Evolutionary conservation across 1,139 yeast species (phyloP).

Genomic region (Keqinozyma sinolaborantium): DNA sequence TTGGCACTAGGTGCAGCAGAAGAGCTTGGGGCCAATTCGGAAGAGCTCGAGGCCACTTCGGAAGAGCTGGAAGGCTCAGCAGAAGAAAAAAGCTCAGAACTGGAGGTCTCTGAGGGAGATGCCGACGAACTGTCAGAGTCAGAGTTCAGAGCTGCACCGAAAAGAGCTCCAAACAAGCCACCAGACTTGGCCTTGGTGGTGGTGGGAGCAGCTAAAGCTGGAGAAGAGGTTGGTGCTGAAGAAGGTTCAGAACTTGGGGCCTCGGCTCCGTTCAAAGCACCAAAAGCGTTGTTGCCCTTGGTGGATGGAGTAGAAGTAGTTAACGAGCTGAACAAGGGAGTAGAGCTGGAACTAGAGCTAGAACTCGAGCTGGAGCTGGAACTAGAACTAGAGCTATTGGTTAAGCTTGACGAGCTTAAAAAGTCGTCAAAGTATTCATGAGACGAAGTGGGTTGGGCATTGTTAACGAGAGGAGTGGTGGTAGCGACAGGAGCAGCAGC

Average conservation of each 20-base stretch:
- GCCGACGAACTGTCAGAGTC: too few relatives aligned
- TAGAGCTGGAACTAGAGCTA: constrained; percentile 11
- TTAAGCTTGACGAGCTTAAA: constrained; percentile 2
- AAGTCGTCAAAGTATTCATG: constrained; percentile 1
- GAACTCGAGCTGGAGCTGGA: constrained; percentile 12
- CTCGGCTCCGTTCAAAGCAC: constrained; percentile 4
- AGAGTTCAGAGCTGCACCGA: background rate
- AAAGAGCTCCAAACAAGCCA: constrained; percentile 1
- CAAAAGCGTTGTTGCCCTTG: constrained; percentile 6
- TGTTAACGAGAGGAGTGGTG: constrained; percentile 1
- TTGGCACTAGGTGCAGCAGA: constrained; percentile 1
- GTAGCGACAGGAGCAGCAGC: constrained; percentile 7
- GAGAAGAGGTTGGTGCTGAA: constrained; percentile 2
- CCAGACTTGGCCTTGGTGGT: constrained; percentile 1
- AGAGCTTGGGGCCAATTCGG: too few relatives aligned
- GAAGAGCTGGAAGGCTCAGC: too few relatives aligned
- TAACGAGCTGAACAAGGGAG: constrained; percentile 5
- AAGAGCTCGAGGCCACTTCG: too few relatives aligned
- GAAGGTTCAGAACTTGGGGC: constrained; percentile 1
- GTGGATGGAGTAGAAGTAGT: constrained; percentile 1
- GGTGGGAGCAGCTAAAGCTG: constrained; percentile 3
- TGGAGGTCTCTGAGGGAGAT: too few relatives aligned
- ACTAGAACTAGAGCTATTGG: constrained; percentile 8
- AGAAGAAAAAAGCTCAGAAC: background rate
- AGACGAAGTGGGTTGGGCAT: constrained; percentile 1